Base-by-base conservation (phyloP, 768 basidiomycete genomes). In the Mycena olivaceomarginata region DNA sequence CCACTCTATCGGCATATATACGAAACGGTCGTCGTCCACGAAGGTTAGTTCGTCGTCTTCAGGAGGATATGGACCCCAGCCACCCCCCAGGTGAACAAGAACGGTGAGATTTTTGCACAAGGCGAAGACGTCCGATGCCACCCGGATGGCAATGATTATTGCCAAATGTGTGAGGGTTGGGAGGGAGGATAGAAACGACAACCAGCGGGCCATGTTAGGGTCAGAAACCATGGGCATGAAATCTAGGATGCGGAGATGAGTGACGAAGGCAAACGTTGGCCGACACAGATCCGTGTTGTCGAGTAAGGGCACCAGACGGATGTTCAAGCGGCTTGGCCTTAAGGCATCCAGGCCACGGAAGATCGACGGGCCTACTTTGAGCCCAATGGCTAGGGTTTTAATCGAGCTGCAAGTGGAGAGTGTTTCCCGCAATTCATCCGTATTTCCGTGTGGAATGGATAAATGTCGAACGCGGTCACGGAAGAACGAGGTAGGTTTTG, bases 101-200 rank as follows among this genome's bases (percentile, higher is more conserved):
- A 63, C 39, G 6, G 4, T 6, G 37, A 63, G 37, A 9, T 20
- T 63, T 25, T 40, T 40, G 39, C 39, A 63, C 18, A 9, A 41
- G 2, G 5, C 60, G 18, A 63, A 20, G 18, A 63, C 3, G 12
- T 18, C 37, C 13, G 60, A 12, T 39, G 39, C 60, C 6, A 39
- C 60, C 20, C 39, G 4, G 39, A 20, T 8, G 18, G 31, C 60
- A 20, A 7, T 10, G 25, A 39, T 40, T 6, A 41, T 16, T 5
- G 60, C 37, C 60, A 63, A 25, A 63, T 63, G 60, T 8, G 60
- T 63, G 60, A 63, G 60, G 18, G 60, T 11, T 10, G 60, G 60
- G 18, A 63, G 60, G 40, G 25, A 25, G 39, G 60, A 15, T 12
- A 63, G 39, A 20, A 63, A 40, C 8, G 15, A 25, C 18, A 40